Evolutionary conservation across 192 early-diverging fungal genomes (phyloP), one percentile per base, ranked within the genome.

Genomic region (Physocladia obscura): DNA sequence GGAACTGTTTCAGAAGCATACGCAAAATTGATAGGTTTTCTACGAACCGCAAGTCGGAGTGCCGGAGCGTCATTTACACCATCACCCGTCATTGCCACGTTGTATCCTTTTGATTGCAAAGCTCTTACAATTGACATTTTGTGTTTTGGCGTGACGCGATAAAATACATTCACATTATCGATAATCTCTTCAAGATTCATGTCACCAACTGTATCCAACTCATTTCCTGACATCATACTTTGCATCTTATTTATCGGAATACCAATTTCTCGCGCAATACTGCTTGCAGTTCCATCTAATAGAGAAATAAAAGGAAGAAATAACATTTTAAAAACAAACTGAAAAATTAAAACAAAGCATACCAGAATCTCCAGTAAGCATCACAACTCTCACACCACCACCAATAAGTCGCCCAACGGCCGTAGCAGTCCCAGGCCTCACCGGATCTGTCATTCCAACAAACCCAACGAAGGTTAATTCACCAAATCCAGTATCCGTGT

Each of bases 31-130:
- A 22, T 17, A n/a, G n/a, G n/a, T n/a, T n/a, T n/a, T n/a, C n/a
- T 21, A 54, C 62, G 21, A 37, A 76, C 74, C 0, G 96, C 92
- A 62, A 95, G 82, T 63, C 89, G 84, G 63, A 98, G 71, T 5
- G 96, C 96, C 40, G 94, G 95, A 3, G 93, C 95, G 81, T 98
- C 96, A 73, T 96, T 98, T 4, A 96, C 92, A 38, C 96, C 96
- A 70, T 98, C 96, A 17, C 95, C 96, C 0, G 92, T 94, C 94
- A 98, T 96, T 6, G 94, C 96, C 0, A 97, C 96, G 30, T 96
- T 86, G 32, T 84, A 79, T 1, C 95, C 95, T 15, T 87, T 90
- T 35, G 84, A 70, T 71, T 98, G 96, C 74, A 94, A 86, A 4
- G 94, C 94, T 4, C 85, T 69, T 3, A 98, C 91, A 75, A 98